A percentile compares a stretch with the other conserved stretches of the same genome.
These are phyloP conservation scores for Venturia carpophila DNA, from an alignment of 2,329 filamentous ascomycete genomes.

Conservation along the genomic window DNA sequence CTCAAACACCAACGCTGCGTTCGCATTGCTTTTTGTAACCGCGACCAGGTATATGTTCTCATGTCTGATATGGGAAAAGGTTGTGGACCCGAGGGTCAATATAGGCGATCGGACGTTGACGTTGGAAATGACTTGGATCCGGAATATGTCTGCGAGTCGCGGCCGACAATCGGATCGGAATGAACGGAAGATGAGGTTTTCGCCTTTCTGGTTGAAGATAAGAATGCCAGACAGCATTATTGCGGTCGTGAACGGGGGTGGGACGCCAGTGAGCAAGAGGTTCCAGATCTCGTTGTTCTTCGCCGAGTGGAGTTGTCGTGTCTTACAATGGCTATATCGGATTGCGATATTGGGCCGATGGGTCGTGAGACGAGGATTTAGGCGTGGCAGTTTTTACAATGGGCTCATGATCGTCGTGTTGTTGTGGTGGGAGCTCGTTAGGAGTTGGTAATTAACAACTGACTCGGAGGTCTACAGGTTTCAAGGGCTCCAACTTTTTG, in stretches of 20 bases:
- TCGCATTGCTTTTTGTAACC: slow-evolving; percentile 98
- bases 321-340: neutral
- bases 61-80: slow-evolving; percentile 98
- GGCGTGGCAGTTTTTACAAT: neutral
- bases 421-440: neutral
- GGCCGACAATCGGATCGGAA: slow-evolving; percentile 98
- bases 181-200: slow-evolving; percentile 98
- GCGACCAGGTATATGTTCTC: slow-evolving; percentile 98
- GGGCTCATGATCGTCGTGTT: neutral
- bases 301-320: neutral
- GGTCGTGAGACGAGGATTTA: neutral
- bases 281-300: neutral
- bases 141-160: slow-evolving; percentile 95
- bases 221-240: slow-evolving; percentile 94
- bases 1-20: slow-evolving; percentile 95
- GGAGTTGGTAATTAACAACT: neutral
- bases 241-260: slow-evolving; percentile 6
- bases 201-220: slow-evolving; percentile 98
- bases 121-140: slow-evolving; percentile 98
- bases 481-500: neutral
- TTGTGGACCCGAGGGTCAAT: slow-evolving; percentile 91
- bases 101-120: slow-evolving; percentile 96
- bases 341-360: neutral
- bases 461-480: neutral
- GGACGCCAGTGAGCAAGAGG: neutral